Conservation (phyloP, 2,329 filamentous ascomycete species). For the Acephala macrosclerotiorum region DNA sequence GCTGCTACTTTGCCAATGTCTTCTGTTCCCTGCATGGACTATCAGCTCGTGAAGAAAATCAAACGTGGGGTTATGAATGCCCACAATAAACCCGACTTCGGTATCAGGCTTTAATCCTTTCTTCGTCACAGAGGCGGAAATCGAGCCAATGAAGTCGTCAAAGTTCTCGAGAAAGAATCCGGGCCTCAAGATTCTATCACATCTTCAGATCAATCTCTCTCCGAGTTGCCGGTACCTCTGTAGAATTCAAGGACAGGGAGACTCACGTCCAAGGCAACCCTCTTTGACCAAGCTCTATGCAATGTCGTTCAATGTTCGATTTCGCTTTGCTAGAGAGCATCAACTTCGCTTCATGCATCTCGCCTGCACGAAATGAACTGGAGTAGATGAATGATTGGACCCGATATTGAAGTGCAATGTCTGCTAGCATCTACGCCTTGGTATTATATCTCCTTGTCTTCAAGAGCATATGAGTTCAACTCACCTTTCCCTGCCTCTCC, state of each 20-base stretch:
- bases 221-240: neutral
- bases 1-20: slow-evolving; percentile 36
- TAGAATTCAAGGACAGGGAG: neutral
- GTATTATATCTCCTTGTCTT: too few species aligned
- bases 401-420: slow-evolving; percentile 27
- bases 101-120: slow-evolving; percentile 30
- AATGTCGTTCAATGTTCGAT: slow-evolving; percentile 56
- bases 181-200: slow-evolving; percentile 55
- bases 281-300: slow-evolving; percentile 25
- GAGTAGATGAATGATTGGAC: slow-evolving; percentile 69
- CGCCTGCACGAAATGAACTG: slow-evolving; percentile 66
- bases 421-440: slow-evolving; percentile 23
- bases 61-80: neutral
- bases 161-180: slow-evolving; percentile 62
- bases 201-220: slow-evolving; percentile 7
- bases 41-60: neutral
- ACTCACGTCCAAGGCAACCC: slow-evolving; percentile 35
- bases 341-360: slow-evolving; percentile 50
- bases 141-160: slow-evolving; percentile 28
- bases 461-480: too few species aligned
- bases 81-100: slow-evolving; percentile 25
- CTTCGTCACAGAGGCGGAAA: slow-evolving; percentile 28
- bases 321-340: slow-evolving; percentile 58
- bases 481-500: slow-evolving; percentile 56
- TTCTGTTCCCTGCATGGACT: slow-evolving; percentile 26